A percentile compares a stretch with the other conserved stretches of the same genome.
Evolutionary conservation across 768 basidiomycete genomes (phyloP).

Genomic region (Porphyrellus cyaneotinctus): DNA sequence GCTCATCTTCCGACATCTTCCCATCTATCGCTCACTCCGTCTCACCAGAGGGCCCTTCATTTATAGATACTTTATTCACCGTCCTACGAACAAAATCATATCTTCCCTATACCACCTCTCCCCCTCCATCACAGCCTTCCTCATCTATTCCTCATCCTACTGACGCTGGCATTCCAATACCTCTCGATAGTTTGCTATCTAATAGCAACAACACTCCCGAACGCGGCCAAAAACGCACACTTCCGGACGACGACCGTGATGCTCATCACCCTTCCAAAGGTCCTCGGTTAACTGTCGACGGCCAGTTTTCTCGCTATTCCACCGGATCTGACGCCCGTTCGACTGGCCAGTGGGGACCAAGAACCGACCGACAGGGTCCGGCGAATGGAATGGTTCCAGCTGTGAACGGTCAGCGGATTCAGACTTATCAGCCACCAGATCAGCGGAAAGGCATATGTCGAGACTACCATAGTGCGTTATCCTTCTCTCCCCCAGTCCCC

Average conservation of each 20-base stretch:
- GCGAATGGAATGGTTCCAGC: constrained; percentile 26
- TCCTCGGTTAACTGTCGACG: constrained; percentile 59
- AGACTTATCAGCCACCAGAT: constrained; percentile 66
- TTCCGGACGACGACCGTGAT: constrained; percentile 59
- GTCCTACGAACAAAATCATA: constrained; percentile 84
- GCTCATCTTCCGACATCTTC: constrained; percentile 12
- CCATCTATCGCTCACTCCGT: constrained; percentile 9
- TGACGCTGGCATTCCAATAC: constrained; percentile 77
- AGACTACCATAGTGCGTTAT: constrained; percentile 84
- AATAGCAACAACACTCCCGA: constrained; percentile 45
- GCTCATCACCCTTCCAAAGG: constrained; percentile 63
- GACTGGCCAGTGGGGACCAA: constrained; percentile 40
- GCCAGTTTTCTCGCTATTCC: constrained; percentile 61
- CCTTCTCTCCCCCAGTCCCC: constrained; percentile 1
- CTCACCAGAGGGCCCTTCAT: constrained; percentile 56
- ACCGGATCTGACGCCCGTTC: constrained; percentile 40
- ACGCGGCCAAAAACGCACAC: constrained; percentile 61
- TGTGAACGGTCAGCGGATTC: constrained; percentile 46
- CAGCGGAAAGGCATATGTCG: constrained; percentile 77
- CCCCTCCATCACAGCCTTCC: constrained; percentile 32
- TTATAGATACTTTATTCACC: constrained; percentile 84
- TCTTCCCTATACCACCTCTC: constrained; percentile 61
- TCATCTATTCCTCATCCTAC: constrained; percentile 34
- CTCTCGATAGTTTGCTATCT: constrained; percentile 59
- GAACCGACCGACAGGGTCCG: constrained; percentile 29